Evolutionary conservation across 768 basidiomycete species (phyloP).

Genomic region (Hypholoma fasciculare): DNA sequence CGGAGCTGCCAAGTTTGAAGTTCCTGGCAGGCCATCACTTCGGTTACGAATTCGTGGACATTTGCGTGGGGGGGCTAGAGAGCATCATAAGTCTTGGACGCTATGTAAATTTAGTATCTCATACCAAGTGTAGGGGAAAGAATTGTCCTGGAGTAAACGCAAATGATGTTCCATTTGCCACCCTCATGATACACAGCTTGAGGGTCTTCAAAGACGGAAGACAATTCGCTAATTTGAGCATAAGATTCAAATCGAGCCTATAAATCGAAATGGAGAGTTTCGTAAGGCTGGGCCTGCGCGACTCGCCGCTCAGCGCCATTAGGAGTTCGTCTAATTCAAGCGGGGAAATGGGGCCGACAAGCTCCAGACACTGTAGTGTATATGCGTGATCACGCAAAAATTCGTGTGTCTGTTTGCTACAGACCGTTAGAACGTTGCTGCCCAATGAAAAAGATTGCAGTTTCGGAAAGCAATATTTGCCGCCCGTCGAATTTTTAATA

Average conservation of each 20-base stretch:
- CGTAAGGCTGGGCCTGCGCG: neutral
- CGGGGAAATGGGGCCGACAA: conserved; percentile 3
- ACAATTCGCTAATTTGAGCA: conserved; percentile 1
- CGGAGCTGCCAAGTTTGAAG: conserved; percentile 9
- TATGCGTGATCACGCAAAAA: neutral
- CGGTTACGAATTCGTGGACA: conserved; percentile 1
- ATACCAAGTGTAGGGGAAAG: conserved; percentile 8
- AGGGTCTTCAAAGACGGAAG: conserved; percentile 6
- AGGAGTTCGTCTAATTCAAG: neutral
- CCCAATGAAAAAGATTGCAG: conserved; percentile 2
- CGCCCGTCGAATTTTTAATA: neutral
- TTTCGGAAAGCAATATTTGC: neutral
- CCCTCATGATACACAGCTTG: conserved; percentile 3
- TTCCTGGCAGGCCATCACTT: neutral
- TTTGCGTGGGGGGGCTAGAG: neutral
- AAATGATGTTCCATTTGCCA: neutral
- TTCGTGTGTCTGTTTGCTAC: neutral
- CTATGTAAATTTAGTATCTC: neutral
- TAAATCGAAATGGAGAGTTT: conserved; percentile 6
- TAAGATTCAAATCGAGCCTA: neutral
- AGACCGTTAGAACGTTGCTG: conserved; percentile 1
- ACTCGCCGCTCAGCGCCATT: neutral
- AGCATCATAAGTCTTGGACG: neutral
- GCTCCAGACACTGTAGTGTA: neutral
- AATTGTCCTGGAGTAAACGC: conserved; percentile 12